Conservation (phyloP, 306 rosid genomes). For the Fagus sylvatica region DNA sequence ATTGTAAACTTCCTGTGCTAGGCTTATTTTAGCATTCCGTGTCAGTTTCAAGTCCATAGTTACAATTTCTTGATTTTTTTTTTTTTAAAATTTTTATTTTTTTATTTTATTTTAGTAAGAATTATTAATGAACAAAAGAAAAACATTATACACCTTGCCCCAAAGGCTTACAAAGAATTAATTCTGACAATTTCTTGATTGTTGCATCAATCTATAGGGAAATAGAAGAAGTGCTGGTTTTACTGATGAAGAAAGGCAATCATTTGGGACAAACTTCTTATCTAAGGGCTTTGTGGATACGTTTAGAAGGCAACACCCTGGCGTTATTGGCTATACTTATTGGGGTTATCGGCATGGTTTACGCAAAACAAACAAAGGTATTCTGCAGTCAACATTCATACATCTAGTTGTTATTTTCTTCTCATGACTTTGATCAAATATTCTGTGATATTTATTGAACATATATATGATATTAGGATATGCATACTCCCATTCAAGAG, state of each 20-base stretch:
- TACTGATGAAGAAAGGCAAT: constrained; percentile 86
- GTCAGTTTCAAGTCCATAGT: neutral
- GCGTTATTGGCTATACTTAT: constrained; percentile 85
- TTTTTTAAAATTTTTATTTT: too few relatives aligned
- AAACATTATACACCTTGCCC: too few relatives aligned
- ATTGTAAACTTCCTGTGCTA: neutral
- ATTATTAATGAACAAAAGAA: too few relatives aligned
- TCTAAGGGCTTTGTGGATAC: constrained; percentile 86
- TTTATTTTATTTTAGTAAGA: too few relatives aligned
- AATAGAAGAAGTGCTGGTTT: constrained; percentile 93
- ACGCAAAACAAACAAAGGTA: constrained; percentile 85
- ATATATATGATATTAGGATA: too few relatives aligned
- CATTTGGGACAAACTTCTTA: constrained; percentile 74
- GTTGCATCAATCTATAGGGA: constrained; percentile 50
- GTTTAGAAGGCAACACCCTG: constrained; percentile 83
- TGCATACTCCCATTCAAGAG: neutral
- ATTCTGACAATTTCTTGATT: constrained; percentile 21
- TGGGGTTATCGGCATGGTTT: constrained; percentile 93
- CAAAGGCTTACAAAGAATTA: too few relatives aligned
- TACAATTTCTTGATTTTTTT: neutral
- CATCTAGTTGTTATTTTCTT: neutral
- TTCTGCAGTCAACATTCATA: neutral
- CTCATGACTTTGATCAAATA: neutral
- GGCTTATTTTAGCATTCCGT: neutral
- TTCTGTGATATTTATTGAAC: neutral